These are phyloP conservation scores for Boechera retrofracta DNA, from an alignment of 345 rosid genomes.

Conservation along the genomic window DNA sequence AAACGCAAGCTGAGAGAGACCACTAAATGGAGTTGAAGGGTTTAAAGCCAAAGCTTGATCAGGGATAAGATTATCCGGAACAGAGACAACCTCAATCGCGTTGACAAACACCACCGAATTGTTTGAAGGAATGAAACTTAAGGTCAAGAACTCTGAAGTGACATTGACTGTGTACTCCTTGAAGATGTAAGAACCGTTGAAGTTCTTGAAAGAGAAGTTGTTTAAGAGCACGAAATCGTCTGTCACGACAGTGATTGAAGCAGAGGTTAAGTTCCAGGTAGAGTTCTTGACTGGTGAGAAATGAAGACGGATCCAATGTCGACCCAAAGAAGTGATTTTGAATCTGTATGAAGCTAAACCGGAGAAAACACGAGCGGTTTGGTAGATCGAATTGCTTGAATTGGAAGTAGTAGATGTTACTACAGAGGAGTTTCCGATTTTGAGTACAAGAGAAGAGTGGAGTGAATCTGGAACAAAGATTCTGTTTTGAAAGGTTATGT, in stretches of 20 bases:
- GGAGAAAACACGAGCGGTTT: slow-evolving; percentile 82
- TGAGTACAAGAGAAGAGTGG: slow-evolving; percentile 62
- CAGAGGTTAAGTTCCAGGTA: slow-evolving; percentile 61
- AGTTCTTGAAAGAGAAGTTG: slow-evolving; percentile 77
- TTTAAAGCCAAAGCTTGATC: slow-evolving; percentile 74
- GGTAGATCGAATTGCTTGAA: slow-evolving; percentile 62
- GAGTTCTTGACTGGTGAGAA: slow-evolving; percentile 69
- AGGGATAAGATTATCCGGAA: slow-evolving; percentile 76
- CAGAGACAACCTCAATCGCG: slow-evolving; percentile 89
- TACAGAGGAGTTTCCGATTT: slow-evolving; percentile 58
- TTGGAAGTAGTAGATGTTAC: slow-evolving; percentile 48
- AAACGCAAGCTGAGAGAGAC: slow-evolving; percentile 73
- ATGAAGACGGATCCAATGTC: slow-evolving; percentile 98
- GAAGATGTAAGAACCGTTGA: slow-evolving; percentile 64
- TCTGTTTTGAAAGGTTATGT: slow-evolving; percentile 69
- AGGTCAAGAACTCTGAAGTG: slow-evolving; percentile 65
- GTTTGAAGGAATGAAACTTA: slow-evolving; percentile 76
- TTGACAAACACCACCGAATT: slow-evolving; percentile 83
- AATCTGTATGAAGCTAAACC: slow-evolving; percentile 73
- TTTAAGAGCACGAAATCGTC: slow-evolving; percentile 87
- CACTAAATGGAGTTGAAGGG: slow-evolving; percentile 62
- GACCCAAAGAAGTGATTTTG: slow-evolving; percentile 65
- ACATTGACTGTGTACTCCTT: slow-evolving; percentile 91
- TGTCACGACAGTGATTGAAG: slow-evolving; percentile 64
- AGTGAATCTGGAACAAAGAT: slow-evolving; percentile 77